Percentiles rank a stretch among this genome's conserved stretches.
Conservation (phyloP, 2,329 filamentous ascomycete species). For the Cladosporium sp. region DNA sequence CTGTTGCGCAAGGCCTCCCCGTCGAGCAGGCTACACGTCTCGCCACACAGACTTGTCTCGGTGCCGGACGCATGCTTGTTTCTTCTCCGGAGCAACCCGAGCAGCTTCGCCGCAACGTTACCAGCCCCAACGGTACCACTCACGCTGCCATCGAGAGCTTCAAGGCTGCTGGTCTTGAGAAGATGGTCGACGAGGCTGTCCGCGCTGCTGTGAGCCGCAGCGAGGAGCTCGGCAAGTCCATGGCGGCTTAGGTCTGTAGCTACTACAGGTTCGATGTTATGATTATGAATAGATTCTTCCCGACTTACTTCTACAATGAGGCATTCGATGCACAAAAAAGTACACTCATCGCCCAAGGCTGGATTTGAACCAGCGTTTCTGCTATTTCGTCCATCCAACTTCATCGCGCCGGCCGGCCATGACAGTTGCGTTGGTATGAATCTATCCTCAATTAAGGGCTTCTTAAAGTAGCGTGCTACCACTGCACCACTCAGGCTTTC, state of each 20-base stretch:
- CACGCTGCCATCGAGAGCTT: constrained; percentile 34
- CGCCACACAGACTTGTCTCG: constrained; percentile 34
- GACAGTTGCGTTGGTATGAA: too few species aligned
- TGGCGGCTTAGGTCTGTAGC: constrained; percentile 25
- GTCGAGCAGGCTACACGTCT: constrained; percentile 32
- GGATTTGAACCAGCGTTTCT: not conserved
- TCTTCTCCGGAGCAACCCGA: constrained; percentile 29
- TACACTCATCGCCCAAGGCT: not conserved
- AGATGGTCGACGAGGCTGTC: constrained; percentile 33
- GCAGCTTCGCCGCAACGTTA: constrained; percentile 34
- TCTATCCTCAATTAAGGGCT: too few species aligned
- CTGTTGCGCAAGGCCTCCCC: constrained; percentile 29
- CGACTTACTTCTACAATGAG: not conserved
- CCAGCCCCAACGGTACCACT: constrained; percentile 35
- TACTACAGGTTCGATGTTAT: not conserved
- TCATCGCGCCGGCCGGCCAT: too few species aligned
- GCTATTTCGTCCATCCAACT: too few species aligned
- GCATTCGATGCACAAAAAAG: not conserved
- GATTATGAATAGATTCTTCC: not conserved
- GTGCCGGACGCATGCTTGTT: constrained; percentile 34
- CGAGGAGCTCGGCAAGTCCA: constrained; percentile 30
- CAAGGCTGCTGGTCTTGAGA: constrained; percentile 30
- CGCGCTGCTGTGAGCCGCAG: constrained; percentile 31
- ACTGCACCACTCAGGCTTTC: not conserved
- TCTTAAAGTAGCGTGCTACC: not conserved